phyloP scores from a whole-genome alignment of 2,329 filamentous ascomycete genomes.

The Curvularia eragrostidis region DNA sequence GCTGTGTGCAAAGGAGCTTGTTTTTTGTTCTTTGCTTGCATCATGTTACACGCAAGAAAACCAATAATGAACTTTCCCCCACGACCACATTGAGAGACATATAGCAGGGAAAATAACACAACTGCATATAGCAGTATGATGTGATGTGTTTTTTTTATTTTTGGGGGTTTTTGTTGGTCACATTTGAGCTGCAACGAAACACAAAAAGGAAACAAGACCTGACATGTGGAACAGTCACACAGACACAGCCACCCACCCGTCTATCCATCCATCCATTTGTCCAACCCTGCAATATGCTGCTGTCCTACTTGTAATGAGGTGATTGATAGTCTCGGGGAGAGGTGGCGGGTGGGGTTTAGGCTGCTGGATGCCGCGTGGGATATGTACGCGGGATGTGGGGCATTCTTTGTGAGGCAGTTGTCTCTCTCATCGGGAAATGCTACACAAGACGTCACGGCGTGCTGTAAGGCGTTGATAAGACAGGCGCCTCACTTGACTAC shows the following conservation, averaged over 20 bases:
- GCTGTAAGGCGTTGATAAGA: constrained; percentile 14
- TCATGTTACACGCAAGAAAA: too few relatives aligned
- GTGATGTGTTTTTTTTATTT: neutral
- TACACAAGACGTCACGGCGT: constrained; percentile 3
- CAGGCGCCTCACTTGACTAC: constrained; percentile 1
- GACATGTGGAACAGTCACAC: neutral
- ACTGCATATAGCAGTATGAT: neutral
- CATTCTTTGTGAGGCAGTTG: neutral
- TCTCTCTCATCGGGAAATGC: constrained; percentile 9
- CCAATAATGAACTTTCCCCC: too few relatives aligned
- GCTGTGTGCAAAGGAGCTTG: too few relatives aligned
- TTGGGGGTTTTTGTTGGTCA: neutral
- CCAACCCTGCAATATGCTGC: neutral
- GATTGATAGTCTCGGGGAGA: neutral
- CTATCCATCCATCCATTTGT: neutral
- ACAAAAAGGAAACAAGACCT: neutral
- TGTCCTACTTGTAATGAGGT: neutral
- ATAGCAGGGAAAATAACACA: neutral
- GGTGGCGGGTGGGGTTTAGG: neutral
- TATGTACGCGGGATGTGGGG: neutral
- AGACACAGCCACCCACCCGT: neutral
- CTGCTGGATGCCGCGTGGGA: neutral
- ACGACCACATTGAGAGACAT: too few relatives aligned
- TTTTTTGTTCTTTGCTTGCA: too few relatives aligned
- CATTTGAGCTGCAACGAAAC: neutral